A percentile compares a stretch with the other conserved stretches of the same genome.
phyloP scores from a whole-genome alignment of 768 basidiomycete genomes.

The Tylopilus plumbeoviolaceoides region DNA sequence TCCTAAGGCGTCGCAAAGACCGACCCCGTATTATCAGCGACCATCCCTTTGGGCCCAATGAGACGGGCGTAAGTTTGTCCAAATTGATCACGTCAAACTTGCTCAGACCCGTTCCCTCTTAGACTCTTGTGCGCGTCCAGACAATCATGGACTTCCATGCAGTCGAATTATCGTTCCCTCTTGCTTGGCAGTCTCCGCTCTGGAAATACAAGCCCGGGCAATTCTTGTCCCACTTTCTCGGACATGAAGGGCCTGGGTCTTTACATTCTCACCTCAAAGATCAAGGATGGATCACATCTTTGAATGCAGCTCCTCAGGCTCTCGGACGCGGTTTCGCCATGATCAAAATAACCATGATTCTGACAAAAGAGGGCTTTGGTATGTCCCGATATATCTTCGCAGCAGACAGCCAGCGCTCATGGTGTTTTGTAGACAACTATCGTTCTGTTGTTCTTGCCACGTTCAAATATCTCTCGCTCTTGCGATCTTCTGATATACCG shows the following conservation, averaged over 20 bases:
- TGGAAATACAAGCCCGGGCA: slow-evolving; percentile 77
- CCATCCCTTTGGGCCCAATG: slow-evolving; percentile 71
- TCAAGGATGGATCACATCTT: slow-evolving; percentile 78
- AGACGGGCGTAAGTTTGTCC: slow-evolving; percentile 60
- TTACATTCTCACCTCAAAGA: slow-evolving; percentile 85
- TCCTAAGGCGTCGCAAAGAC: slow-evolving; percentile 58
- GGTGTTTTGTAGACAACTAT: slow-evolving; percentile 51
- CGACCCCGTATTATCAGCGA: slow-evolving; percentile 60
- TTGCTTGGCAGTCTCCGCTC: slow-evolving; percentile 66
- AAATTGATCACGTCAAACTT: background rate
- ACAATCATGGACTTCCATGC: slow-evolving; percentile 86
- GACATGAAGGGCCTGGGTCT: slow-evolving; percentile 92
- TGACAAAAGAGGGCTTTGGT: slow-evolving; percentile 89
- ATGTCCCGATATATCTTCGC: slow-evolving; percentile 25
- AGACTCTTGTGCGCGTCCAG: slow-evolving; percentile 82
- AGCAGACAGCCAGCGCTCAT: slow-evolving; percentile 3
- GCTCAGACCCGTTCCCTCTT: slow-evolving; percentile 17
- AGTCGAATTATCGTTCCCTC: slow-evolving; percentile 76
- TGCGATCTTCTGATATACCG: slow-evolving; percentile 58
- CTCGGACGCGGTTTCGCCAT: slow-evolving; percentile 83
- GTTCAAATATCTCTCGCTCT: slow-evolving; percentile 76
- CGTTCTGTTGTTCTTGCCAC: slow-evolving; percentile 61
- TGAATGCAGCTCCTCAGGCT: slow-evolving; percentile 65
- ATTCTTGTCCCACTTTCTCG: slow-evolving; percentile 78
- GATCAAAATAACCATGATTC: slow-evolving; percentile 76